These are phyloP conservation scores for Xylaria sp. DNA, from an alignment of 2,329 filamentous ascomycete genomes.

Conservation along the genomic window DNA sequence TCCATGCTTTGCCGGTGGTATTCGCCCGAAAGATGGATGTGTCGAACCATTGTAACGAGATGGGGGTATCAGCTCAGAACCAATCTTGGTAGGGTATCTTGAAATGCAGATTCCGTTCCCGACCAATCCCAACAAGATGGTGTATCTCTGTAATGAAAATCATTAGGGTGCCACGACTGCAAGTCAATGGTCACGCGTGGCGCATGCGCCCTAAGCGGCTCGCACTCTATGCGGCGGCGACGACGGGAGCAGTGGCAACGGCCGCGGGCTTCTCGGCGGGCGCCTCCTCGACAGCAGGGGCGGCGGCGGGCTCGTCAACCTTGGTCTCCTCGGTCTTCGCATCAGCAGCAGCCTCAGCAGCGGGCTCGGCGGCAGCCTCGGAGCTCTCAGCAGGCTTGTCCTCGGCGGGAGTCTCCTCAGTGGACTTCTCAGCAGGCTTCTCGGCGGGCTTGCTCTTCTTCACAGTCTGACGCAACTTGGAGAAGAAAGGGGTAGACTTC, in stretches of 20 bases:
- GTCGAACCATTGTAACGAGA: constrained; percentile 39
- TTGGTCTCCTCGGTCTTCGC: constrained; percentile 37
- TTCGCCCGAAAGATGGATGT: constrained; percentile 38
- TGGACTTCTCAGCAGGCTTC: constrained; percentile 45
- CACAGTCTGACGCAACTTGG: constrained; percentile 60
- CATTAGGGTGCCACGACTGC: constrained; percentile 38
- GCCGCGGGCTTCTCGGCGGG: constrained; percentile 45
- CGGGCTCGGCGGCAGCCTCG: constrained; percentile 41
- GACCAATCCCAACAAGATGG: constrained; percentile 49
- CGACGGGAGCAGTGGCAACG: constrained; percentile 46
- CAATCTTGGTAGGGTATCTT: constrained; percentile 51
- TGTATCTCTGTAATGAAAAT: constrained; percentile 48
- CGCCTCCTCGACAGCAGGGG: constrained; percentile 38
- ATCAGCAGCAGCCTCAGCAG: constrained; percentile 38
- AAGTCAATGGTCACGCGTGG: constrained; percentile 32
- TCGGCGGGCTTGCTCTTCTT: constrained; percentile 49
- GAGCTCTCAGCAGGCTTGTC: constrained; percentile 42
- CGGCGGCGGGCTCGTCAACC: constrained; percentile 32
- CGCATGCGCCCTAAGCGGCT: constrained; percentile 32
- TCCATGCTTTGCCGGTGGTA: constrained; percentile 39
- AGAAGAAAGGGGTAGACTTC: constrained; percentile 66
- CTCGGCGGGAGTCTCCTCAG: constrained; percentile 38
- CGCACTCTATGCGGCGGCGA: constrained; percentile 49
- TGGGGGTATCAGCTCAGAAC: constrained; percentile 51
- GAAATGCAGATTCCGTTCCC: constrained; percentile 53